Evolutionary conservation across 352 stramenopile species (phyloP).

Genomic region (Globisporangium solare): DNA sequence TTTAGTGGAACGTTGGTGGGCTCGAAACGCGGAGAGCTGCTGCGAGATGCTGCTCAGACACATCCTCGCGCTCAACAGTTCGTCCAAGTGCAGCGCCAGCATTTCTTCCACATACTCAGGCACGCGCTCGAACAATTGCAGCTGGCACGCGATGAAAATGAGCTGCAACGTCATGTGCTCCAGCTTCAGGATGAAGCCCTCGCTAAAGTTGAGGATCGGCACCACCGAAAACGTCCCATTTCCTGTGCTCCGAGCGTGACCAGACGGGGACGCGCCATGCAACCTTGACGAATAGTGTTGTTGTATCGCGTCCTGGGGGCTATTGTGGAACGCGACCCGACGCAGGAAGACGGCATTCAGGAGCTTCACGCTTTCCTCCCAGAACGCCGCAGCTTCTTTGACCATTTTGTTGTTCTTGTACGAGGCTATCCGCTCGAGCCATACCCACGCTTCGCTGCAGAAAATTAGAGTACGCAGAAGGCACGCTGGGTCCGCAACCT

Average conservation of each 20-base stretch:
- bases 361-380: slow-evolving; percentile 71
- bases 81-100: slow-evolving; percentile 59
- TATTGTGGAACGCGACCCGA: slow-evolving; percentile 62
- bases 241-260: slow-evolving; percentile 4
- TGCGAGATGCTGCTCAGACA: slow-evolving; percentile 72
- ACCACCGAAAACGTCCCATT: slow-evolving; percentile 62
- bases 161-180: slow-evolving; percentile 65
- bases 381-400: slow-evolving; percentile 73
- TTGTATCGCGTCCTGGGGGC: slow-evolving; percentile 2
- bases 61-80: slow-evolving; percentile 68
- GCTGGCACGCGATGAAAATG: slow-evolving; percentile 65
- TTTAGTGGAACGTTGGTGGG: slow-evolving; percentile 28
- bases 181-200: slow-evolving; percentile 64
- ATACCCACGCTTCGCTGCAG: slow-evolving; percentile 72
- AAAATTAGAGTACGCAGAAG: slow-evolving; percentile 60
- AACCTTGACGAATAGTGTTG: slow-evolving; percentile 1
- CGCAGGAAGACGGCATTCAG: slow-evolving; percentile 78
- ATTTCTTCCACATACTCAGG: slow-evolving; percentile 73
- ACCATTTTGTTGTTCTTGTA: slow-evolving; percentile 77
- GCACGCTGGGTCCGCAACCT: slow-evolving; percentile 50
- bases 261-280: slow-evolving; percentile 1
- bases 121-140: slow-evolving; percentile 75
- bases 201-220: slow-evolving; percentile 80
- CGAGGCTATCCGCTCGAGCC: slow-evolving; percentile 65
- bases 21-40: slow-evolving; percentile 65